Evolutionary conservation across 2,329 filamentous ascomycete genomes (phyloP).

Genomic region (Zymoseptoria tritici): DNA sequence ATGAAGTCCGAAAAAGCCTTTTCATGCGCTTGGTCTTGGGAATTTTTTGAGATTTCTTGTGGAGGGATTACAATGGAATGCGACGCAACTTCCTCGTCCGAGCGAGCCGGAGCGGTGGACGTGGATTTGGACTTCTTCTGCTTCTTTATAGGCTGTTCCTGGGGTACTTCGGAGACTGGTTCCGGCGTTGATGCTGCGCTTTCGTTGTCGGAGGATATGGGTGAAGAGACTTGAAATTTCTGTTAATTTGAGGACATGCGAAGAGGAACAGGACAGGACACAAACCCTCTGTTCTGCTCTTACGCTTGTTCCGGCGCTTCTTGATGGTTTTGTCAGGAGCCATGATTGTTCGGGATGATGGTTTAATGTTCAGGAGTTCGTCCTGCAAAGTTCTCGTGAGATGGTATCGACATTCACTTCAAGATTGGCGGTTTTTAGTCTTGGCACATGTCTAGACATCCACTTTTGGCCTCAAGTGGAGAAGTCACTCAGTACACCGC

Average conservation of each 20-base stretch:
- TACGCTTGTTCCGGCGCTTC: conserved; percentile 22
- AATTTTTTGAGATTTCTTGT: not conserved
- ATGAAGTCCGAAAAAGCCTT: conserved; percentile 56
- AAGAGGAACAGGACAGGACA: not conserved
- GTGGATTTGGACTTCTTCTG: not conserved
- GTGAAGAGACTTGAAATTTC: conserved; percentile 4
- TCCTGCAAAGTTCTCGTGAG: not conserved
- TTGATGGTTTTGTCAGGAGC: conserved; percentile 15
- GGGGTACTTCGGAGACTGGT: not conserved
- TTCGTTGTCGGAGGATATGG: conserved; percentile 13
- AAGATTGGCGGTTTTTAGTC: not conserved
- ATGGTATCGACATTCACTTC: not conserved
- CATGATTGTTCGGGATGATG: conserved; percentile 5
- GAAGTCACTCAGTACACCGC: not conserved
- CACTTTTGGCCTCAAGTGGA: not conserved
- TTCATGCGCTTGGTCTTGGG: conserved; percentile 12
- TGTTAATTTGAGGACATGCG: not conserved
- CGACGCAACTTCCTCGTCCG: not conserved
- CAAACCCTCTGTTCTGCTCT: conserved; percentile 21
- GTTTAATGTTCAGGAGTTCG: not conserved
- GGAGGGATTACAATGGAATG: not conserved
- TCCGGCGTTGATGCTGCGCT: conserved; percentile 5
- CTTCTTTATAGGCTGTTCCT: not conserved
- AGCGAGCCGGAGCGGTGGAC: not conserved
- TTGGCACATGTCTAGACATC: not conserved